Evolutionary conservation across 257 asterid genomes (phyloP).

Genomic region (Jacaranda mimosifolia): DNA sequence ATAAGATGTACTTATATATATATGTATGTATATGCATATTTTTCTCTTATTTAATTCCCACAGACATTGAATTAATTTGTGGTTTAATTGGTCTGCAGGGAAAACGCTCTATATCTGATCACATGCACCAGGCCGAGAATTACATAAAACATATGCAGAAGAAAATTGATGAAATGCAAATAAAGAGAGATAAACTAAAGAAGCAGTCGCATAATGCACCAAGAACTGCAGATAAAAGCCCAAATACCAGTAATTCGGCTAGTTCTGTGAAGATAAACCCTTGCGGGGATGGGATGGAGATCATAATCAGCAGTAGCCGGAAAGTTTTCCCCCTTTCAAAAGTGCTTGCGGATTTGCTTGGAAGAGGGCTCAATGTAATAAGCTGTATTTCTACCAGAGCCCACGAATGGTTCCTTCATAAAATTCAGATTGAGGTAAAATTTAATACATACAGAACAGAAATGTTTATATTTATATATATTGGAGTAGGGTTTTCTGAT

Average conservation of each 20-base stretch:
- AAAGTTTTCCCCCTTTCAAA: slow-evolving; percentile 42
- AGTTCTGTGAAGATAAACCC: slow-evolving; percentile 33
- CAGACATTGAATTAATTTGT: neutral
- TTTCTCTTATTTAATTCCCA: neutral
- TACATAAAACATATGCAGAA: slow-evolving; percentile 54
- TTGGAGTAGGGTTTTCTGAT: neutral
- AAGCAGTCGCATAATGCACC: neutral
- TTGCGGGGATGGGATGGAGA: slow-evolving; percentile 41
- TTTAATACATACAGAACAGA: neutral
- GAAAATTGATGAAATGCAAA: slow-evolving; percentile 42
- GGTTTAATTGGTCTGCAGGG: slow-evolving; percentile 42
- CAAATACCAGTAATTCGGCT: neutral
- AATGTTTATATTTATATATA: neutral
- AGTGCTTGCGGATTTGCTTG: slow-evolving; percentile 40
- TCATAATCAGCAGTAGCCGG: slow-evolving; percentile 36
- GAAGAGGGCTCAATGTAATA: slow-evolving; percentile 32
- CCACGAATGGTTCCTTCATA: slow-evolving; percentile 30
- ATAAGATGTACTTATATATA: neutral
- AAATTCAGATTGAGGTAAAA: slow-evolving; percentile 45
- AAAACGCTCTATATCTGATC: slow-evolving; percentile 57
- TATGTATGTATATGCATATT: neutral
- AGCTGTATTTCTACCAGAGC: slow-evolving; percentile 37
- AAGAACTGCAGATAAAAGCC: neutral
- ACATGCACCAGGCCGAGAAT: slow-evolving; percentile 48
- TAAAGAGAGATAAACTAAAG: slow-evolving; percentile 41